Percentiles rank a stretch among this genome's conserved stretches.
phyloP scores from a whole-genome alignment of 305 asterid genomes.

The Stenogyne calaminthoides region DNA sequence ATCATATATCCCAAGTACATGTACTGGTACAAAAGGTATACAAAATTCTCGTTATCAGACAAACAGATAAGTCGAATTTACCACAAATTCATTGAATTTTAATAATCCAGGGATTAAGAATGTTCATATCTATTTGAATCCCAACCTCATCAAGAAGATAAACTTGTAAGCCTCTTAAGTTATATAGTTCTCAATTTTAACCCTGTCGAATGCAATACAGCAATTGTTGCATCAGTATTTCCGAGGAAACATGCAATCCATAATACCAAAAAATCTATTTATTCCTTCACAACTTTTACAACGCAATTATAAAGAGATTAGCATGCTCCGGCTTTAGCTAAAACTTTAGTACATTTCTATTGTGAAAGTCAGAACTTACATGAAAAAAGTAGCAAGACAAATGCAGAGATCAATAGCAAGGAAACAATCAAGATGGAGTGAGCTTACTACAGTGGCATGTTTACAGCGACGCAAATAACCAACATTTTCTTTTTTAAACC shows the following conservation, averaged over 20 bases:
- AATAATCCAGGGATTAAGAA: background rate
- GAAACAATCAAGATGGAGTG: conserved; percentile 9
- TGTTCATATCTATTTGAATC: background rate
- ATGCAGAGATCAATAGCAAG: background rate
- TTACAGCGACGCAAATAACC: conserved; percentile 52
- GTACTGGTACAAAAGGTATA: background rate
- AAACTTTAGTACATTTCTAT: background rate
- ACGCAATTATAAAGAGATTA: background rate
- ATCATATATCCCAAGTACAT: conserved; percentile 12
- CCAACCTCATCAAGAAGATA: background rate
- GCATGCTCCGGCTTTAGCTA: background rate
- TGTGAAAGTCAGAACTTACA: background rate
- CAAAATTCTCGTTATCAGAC: background rate
- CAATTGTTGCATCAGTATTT: background rate
- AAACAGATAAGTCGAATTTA: background rate
- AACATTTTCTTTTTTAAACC: conserved; percentile 54
- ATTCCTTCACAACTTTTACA: background rate
- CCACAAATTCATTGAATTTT: background rate
- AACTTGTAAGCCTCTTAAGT: background rate
- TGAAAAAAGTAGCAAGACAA: background rate
- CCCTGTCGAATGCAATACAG: background rate
- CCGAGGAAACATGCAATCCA: background rate
- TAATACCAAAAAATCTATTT: background rate
- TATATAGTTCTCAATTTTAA: background rate
- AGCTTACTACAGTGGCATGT: conserved; percentile 43